A percentile compares a stretch with the other conserved stretches of the same genome.
Evolutionary conservation across 306 rosid genomes (phyloP).

Genomic region (Corylus americana): DNA sequence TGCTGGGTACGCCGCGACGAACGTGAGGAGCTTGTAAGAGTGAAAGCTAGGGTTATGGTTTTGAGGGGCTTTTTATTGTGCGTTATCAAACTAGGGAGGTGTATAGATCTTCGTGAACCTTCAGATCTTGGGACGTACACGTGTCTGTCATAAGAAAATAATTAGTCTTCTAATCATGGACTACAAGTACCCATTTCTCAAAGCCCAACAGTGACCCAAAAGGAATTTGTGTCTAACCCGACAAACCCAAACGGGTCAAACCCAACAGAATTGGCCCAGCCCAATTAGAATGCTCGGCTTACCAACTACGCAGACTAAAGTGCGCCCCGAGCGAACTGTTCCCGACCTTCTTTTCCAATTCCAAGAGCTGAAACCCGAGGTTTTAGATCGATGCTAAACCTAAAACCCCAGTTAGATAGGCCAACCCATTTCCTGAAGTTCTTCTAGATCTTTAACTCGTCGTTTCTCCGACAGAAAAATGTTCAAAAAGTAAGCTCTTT

Average conservation of each 20-base stretch:
- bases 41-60: slow-evolving; percentile 15
- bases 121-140: background rate
- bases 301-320: slow-evolving; percentile 2
- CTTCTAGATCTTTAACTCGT: background rate
- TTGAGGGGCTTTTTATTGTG: background rate
- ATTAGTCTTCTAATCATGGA: background rate
- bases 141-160: background rate
- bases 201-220: background rate
- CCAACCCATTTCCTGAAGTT: background rate
- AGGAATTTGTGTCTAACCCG: background rate
- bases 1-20: background rate
- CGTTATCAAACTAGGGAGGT: background rate
- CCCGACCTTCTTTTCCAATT: background rate
- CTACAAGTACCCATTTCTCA: background rate
- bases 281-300: background rate
- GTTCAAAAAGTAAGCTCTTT: slow-evolving; percentile 41
- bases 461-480: slow-evolving; percentile 11
- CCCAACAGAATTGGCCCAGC: background rate
- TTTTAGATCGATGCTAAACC: slow-evolving; percentile 8
- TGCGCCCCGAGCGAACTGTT: background rate
- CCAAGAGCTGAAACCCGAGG: background rate
- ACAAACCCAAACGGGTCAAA: background rate
- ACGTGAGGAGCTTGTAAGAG: background rate
- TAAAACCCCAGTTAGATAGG: background rate
- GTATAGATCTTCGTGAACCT: background rate